Evolutionary conservation across 148 eudicot genomes (phyloP), one percentile per base, ranked within the genome.

Genomic region (Cornus florida): DNA sequence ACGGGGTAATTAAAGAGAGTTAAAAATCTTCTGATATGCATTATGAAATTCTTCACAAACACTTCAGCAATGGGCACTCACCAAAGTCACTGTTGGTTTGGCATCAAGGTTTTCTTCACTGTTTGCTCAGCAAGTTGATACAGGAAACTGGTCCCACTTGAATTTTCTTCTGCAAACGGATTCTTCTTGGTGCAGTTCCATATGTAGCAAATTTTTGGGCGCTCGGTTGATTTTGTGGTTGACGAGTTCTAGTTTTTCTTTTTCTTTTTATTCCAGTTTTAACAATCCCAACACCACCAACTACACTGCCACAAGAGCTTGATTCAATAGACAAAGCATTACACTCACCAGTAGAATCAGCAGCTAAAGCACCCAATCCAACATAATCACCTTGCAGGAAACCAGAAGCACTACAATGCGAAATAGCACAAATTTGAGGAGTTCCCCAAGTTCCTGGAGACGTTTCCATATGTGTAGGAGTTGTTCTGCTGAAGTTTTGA

Each of bases 121-220:
- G 68, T n/a, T 75, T 46, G 70, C 73, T 80, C 41, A 80, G 60
- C 53, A 77, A 59, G 59, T 64, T 48, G 75, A 70, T 35, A 31
- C 85, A 75, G 20, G 32, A 24, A 70, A 50, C n/a, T n/a, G n/a
- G 65, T 43, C 84, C 86, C 39, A 75, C 70, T 9, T 75, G 79
- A 17, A 71, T 69, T 38, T 73, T 62, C 79, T 39, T 85, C 77
- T 86, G 89, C 80, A 93, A 82, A 23, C 90, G 90, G 9, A 96
- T 77, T 86, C 99, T 92, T 87, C 95, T 90, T 2, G 77, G 83
- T 67, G 98, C 97, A 85, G 81, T 83, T 81, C 98, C 98, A 66
- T 95, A 97, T 10, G 22, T 6, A 32, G 33, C 78, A 7, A 31
- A 7, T 77, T 67, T 78, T 32, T 79, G 75, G 13, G 79, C 65